Evolutionary conservation across 2,329 filamentous ascomycete genomes (phyloP).

Genomic region (Neoscytalidium dimidiatum): DNA sequence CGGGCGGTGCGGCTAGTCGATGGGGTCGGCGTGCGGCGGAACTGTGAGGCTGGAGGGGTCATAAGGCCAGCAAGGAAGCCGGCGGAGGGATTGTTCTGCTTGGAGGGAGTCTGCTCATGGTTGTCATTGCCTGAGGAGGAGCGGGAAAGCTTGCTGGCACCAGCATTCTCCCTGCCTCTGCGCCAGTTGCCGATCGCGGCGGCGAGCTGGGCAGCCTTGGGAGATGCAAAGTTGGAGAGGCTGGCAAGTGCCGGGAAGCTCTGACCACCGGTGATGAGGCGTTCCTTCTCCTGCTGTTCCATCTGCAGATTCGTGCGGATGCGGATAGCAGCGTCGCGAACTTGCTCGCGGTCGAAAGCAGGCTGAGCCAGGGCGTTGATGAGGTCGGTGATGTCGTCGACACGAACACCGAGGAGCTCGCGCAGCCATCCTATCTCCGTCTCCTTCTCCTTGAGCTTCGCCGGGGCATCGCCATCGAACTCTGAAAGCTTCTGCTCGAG

Average conservation of each 20-base stretch:
- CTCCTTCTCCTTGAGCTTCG: slow-evolving; percentile 86
- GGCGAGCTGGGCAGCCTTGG: slow-evolving; percentile 84
- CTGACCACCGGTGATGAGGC: slow-evolving; percentile 65
- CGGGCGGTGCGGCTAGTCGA: slow-evolving; percentile 27
- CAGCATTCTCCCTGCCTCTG: slow-evolving; percentile 57
- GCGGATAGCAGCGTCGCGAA: slow-evolving; percentile 89
- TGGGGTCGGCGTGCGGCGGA: slow-evolving; percentile 25
- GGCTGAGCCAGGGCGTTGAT: slow-evolving; percentile 76
- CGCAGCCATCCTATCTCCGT: slow-evolving; percentile 95
- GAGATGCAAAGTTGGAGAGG: slow-evolving; percentile 75
- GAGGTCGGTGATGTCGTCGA: slow-evolving; percentile 90
- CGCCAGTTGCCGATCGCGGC: slow-evolving; percentile 98
- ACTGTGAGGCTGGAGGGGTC: slow-evolving; percentile 79
- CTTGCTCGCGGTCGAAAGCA: slow-evolving; percentile 72
- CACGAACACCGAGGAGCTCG: slow-evolving; percentile 85
- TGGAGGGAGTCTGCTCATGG: slow-evolving; percentile 57
- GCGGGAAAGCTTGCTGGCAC: slow-evolving; percentile 45
- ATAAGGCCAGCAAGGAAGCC: slow-evolving; percentile 76
- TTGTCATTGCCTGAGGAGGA: not conserved
- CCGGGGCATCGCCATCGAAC: slow-evolving; percentile 73
- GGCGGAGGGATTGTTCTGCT: slow-evolving; percentile 49
- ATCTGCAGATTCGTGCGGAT: slow-evolving; percentile 94
- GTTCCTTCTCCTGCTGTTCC: slow-evolving; percentile 94
- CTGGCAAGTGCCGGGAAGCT: slow-evolving; percentile 76
- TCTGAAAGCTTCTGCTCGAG: slow-evolving; percentile 72